phyloP scores from a whole-genome alignment of 164 flowering plant genomes.

The Stephania cephalantha region DNA sequence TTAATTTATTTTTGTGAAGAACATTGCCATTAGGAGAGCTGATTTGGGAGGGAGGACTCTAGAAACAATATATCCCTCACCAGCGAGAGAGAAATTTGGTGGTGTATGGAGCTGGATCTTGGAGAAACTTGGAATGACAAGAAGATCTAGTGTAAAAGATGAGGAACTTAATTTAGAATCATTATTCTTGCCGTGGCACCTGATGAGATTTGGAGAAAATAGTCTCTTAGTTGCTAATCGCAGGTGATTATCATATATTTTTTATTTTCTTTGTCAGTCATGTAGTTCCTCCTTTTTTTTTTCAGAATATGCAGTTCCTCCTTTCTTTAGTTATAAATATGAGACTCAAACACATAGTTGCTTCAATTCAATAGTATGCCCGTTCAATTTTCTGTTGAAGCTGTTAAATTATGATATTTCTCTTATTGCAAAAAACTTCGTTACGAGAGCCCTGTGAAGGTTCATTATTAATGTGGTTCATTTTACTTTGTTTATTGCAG shows the following conservation, averaged over 20 bases:
- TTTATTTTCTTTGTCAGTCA: slow-evolving; percentile 3
- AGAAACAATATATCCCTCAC: slow-evolving; percentile 60
- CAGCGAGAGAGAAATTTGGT: slow-evolving; percentile 25
- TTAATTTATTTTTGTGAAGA: slow-evolving; percentile 35
- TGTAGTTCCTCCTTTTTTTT: background rate
- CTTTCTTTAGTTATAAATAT: background rate
- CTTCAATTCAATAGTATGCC: background rate
- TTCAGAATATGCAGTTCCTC: background rate
- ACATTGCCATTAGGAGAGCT: slow-evolving; percentile 91
- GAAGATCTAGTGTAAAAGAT: slow-evolving; percentile 26
- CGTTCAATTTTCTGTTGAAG: no score
- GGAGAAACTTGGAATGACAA: slow-evolving; percentile 49
- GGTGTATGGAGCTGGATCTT: slow-evolving; percentile 68
- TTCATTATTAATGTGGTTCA: no score
- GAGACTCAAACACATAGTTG: background rate
- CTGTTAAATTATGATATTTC: background rate
- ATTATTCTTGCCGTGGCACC: slow-evolving; percentile 77
- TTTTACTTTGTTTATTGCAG: no score
- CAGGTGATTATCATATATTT: slow-evolving; percentile 40
- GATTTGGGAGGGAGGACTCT: slow-evolving; percentile 59
- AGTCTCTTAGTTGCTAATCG: slow-evolving; percentile 45
- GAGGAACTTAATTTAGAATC: slow-evolving; percentile 35
- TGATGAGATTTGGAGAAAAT: slow-evolving; percentile 40
- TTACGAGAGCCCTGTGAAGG: no score
- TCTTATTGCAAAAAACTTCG: background rate